phyloP scores from a whole-genome alignment of 148 eudicot genomes.

The Beta vulgaris region DNA sequence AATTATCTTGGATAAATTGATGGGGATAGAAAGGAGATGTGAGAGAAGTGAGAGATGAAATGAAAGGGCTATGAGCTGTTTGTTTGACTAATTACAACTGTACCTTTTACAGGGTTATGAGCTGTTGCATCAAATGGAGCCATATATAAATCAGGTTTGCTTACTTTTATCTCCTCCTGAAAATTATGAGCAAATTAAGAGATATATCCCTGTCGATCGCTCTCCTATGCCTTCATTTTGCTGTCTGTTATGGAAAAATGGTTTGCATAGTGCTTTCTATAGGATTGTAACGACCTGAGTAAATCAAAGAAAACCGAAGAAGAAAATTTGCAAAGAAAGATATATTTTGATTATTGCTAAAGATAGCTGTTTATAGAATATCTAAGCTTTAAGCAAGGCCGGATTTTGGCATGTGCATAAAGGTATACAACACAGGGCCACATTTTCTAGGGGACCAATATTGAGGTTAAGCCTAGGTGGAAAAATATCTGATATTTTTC shows the following conservation, averaged over 20 bases:
- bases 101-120: slow-evolving; percentile 74
- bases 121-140: slow-evolving; percentile 99
- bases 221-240: not conserved
- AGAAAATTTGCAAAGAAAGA: no score
- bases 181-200: not conserved
- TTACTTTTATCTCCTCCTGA: not conserved
- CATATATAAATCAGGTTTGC: slow-evolving; percentile 91
- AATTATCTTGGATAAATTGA: not conserved
- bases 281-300: no score
- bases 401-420: no score
- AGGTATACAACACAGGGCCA: no score
- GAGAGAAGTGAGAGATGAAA: not conserved
- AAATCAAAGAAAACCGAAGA: no score
- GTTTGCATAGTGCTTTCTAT: no score
- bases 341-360: no score
- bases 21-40: not conserved
- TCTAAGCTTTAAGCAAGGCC: no score
- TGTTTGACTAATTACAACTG: slow-evolving; percentile 9
- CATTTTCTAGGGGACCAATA: no score
- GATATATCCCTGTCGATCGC: not conserved
- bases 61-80: not conserved
- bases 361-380: no score
- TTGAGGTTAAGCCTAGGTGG: no score
- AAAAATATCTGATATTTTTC: no score
- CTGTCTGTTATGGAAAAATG: not conserved